Evolutionary conservation across 805 yeast species (phyloP), one percentile per base, ranked within the genome.

Genomic region (Myxozyma lipomycoides): DNA sequence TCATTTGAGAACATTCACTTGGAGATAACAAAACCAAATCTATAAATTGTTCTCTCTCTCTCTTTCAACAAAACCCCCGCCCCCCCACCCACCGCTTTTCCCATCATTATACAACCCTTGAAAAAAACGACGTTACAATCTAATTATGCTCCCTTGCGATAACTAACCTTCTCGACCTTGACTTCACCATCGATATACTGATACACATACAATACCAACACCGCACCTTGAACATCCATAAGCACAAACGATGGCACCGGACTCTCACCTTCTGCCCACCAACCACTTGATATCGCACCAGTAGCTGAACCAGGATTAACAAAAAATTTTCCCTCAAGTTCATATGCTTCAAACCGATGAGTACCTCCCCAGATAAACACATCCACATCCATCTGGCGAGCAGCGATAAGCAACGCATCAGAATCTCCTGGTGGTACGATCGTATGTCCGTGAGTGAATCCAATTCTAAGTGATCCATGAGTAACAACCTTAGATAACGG

Each of bases 261-360:
- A 37, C 55, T 59, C 2, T 75, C 74, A 2, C 76, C 82, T 18
- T 77, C 80, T 4, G 72, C 74, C 51, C 82, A 82, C 70, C 82
- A 79, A 62, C 82, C 83, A 28, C 85, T 77, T 39, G 77, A 76
- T 58, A 77, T 80, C 0, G 97, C 96, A 23, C 98, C 98, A 0
- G 97, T 90, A 38, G 95, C 95, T 64, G 95, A 84, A 0, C 98
- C 98, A 0, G 98, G 98, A 66, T 87, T 91, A n/a, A 93, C 77
- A 63, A 93, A 93, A 66, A 90, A 87, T 68, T 86, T 87, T 21
- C 95, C 95, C 58, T 89, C 98, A 51, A 90, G 71, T 7, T 93
- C 86, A 63, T 89, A 91, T 0, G 97, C 96, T 64, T 91, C 98
- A 3, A 88, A 95, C 58, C 81, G 79, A 65, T 88, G 95, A 1